These are phyloP conservation scores for Vitis hybrid DNA, from an alignment of 177 flowering plant species.

Conservation along the genomic window DNA sequence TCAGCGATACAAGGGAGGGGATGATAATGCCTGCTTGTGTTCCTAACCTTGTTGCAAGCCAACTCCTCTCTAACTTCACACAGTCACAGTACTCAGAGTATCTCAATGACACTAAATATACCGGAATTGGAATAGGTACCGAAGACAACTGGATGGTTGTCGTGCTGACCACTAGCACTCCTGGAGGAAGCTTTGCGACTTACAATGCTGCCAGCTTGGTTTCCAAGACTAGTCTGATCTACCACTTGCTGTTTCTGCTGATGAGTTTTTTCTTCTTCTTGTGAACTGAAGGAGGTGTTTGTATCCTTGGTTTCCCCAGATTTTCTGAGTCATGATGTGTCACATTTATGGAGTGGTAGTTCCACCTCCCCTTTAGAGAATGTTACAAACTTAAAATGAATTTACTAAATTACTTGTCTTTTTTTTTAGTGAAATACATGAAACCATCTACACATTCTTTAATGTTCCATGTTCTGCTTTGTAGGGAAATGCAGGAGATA, in stretches of 20 bases:
- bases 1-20: slow-evolving; percentile 65
- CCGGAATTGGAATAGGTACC: slow-evolving; percentile 62
- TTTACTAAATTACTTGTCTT: background rate
- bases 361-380: too few species aligned
- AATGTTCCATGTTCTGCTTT: too few species aligned
- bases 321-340: too few species aligned
- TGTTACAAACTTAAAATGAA: too few species aligned
- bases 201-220: slow-evolving; percentile 19
- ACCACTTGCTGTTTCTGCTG: slow-evolving; percentile 24
- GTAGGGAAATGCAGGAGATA: too few species aligned
- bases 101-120: slow-evolving; percentile 58
- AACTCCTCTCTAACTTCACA: slow-evolving; percentile 72
- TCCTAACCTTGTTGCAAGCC: slow-evolving; percentile 50
- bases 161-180: slow-evolving; percentile 54
- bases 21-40: slow-evolving; percentile 78
- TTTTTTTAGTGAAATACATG: background rate
- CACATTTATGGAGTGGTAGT: background rate
- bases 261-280: slow-evolving; percentile 18
- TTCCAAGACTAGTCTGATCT: slow-evolving; percentile 13
- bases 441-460: background rate
- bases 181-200: slow-evolving; percentile 46
- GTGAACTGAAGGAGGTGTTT: slow-evolving; percentile 7
- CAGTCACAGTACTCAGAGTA: slow-evolving; percentile 47
- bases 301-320: background rate
- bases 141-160: slow-evolving; percentile 80